Evolutionary conservation across 2,329 filamentous ascomycete species (phyloP).

Genomic region (Ceratocystis alfenasii): DNA sequence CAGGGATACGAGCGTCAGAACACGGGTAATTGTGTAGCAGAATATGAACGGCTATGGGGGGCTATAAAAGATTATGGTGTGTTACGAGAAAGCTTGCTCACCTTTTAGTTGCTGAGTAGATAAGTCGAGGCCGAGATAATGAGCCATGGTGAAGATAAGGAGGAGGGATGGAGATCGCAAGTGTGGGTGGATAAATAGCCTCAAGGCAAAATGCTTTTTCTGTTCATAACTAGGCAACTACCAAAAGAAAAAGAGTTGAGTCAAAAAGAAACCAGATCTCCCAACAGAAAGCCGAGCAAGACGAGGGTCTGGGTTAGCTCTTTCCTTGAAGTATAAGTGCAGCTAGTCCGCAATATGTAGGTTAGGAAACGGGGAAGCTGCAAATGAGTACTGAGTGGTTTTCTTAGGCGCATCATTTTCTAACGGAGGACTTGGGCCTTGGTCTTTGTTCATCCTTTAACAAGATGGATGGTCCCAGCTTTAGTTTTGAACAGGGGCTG

Average conservation of each 20-base stretch:
- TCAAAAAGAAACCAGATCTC: background rate
- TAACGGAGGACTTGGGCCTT: background rate
- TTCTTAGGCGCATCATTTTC: background rate
- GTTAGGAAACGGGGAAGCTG: background rate
- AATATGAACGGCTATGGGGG: too few species aligned
- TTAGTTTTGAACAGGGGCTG: background rate
- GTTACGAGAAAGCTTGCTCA: slow-evolving; percentile 26
- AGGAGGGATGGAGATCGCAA: background rate
- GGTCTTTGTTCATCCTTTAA: background rate
- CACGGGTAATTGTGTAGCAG: background rate
- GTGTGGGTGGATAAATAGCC: background rate
- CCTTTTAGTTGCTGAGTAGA: slow-evolving; percentile 96
- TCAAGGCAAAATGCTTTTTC: background rate
- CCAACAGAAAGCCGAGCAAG: background rate
- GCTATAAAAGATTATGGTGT: background rate
- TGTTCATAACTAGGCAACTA: background rate
- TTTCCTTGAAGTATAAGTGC: background rate
- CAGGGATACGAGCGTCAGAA: slow-evolving; percentile 3
- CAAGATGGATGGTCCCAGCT: background rate
- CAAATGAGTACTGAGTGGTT: background rate
- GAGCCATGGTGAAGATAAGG: slow-evolving; percentile 23
- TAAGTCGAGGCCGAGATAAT: slow-evolving; percentile 89
- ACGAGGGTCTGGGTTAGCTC: background rate
- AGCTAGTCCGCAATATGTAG: background rate
- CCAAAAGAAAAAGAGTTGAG: background rate